These are phyloP conservation scores for Lentinula guzmanii DNA, from an alignment of 768 basidiomycete species.

Conservation along the genomic window DNA sequence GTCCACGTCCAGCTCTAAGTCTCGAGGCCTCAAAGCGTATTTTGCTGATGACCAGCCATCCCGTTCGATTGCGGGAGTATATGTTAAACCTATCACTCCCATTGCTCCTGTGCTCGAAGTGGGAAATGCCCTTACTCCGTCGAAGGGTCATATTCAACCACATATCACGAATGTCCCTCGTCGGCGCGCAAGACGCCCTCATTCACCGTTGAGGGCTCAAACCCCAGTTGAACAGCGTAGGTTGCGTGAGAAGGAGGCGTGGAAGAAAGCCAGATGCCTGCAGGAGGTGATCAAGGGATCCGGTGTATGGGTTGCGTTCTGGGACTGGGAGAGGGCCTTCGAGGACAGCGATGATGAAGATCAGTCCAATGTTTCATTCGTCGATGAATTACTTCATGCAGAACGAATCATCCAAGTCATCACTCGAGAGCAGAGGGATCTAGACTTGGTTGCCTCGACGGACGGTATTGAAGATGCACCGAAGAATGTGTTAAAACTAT, in stretches of 20 bases:
- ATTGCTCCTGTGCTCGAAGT: neutral
- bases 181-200: neutral
- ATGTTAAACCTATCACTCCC: neutral
- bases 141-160: slow-evolving; percentile 2
- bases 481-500: neutral
- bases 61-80: neutral
- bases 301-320: neutral
- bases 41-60: neutral
- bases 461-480: neutral
- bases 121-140: neutral
- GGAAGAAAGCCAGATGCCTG: neutral
- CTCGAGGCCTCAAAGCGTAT: neutral
- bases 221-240: neutral
- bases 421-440: neutral
- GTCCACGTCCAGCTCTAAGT: neutral
- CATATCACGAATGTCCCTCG: slow-evolving; percentile 1
- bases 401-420: neutral
- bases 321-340: neutral
- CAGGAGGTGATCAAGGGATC: neutral
- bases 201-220: neutral
- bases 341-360: neutral
- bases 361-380: neutral
- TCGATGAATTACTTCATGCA: neutral
- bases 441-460: neutral
- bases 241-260: neutral